A percentile compares a stretch with the other conserved stretches of the same genome.
These are phyloP conservation scores for Picea abies DNA, from an alignment of 83 land plant species.

Conservation along the genomic window DNA sequence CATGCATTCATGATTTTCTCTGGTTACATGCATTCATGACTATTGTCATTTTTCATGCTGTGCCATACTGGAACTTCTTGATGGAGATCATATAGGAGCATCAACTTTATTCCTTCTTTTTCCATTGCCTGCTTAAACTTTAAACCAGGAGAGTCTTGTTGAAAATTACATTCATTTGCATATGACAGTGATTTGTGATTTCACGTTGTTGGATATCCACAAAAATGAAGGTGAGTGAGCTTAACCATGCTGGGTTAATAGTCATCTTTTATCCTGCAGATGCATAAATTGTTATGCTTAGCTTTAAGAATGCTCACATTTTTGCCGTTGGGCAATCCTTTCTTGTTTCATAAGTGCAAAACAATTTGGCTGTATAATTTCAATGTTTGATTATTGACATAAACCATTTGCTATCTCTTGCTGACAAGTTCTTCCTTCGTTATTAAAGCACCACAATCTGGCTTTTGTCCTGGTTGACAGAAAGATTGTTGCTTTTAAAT, in stretches of 20 bases:
- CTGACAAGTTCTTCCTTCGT: neutral
- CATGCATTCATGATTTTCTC: too few relatives aligned
- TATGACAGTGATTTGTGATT: neutral
- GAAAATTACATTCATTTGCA: neutral
- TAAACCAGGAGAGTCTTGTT: neutral
- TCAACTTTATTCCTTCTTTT: neutral
- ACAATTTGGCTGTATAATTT: neutral
- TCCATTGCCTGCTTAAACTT: neutral
- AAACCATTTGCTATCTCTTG: neutral
- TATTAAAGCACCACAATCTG: neutral
- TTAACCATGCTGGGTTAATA: neutral
- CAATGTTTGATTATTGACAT: neutral
- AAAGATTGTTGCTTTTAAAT: neutral
- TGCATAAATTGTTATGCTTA: neutral
- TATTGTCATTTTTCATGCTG: too few relatives aligned
- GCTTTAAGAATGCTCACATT: neutral
- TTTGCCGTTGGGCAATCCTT: neutral
- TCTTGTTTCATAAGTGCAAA: neutral
- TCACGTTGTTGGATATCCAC: neutral
- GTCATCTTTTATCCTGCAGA: neutral
- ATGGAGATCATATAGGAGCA: too few relatives aligned
- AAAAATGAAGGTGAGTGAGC: too few relatives aligned
- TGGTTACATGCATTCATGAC: too few relatives aligned
- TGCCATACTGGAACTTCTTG: too few relatives aligned
- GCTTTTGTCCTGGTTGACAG: neutral